Evolutionary conservation across 352 stramenopile species (phyloP).

Genomic region (Phytopythium delawarense): DNA sequence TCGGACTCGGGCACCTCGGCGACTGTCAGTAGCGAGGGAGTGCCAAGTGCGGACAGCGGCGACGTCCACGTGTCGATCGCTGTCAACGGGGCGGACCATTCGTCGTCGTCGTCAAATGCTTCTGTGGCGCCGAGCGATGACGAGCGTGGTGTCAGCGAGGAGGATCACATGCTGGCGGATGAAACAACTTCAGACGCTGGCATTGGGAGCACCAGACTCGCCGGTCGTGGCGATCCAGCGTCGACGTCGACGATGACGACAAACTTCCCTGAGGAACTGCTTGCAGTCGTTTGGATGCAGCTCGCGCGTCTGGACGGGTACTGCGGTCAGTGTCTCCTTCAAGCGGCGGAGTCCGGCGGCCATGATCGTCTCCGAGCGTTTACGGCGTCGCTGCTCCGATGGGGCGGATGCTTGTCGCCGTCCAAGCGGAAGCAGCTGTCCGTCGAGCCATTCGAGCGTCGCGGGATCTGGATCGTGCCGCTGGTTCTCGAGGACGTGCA

Average conservation of each 20-base stretch:
- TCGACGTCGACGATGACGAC: slow-evolving; percentile 9
- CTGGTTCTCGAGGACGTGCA: slow-evolving; percentile 55
- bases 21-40: neutral
- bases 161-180: slow-evolving; percentile 21
- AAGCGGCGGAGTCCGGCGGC: slow-evolving; percentile 67
- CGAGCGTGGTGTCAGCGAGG: slow-evolving; percentile 9
- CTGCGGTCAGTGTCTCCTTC: slow-evolving; percentile 74
- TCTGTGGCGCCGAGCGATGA: slow-evolving; percentile 10
- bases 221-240: neutral
- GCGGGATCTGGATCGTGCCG: slow-evolving; percentile 63
- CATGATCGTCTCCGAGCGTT: slow-evolving; percentile 82
- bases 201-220: neutral
- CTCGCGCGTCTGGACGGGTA: slow-evolving; percentile 76
- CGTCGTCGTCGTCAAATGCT: slow-evolving; percentile 1
- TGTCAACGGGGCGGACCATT: slow-evolving; percentile 10
- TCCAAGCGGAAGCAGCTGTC: slow-evolving; percentile 29
- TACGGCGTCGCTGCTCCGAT: slow-evolving; percentile 67
- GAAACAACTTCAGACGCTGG: slow-evolving; percentile 4
- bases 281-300: slow-evolving; percentile 82
- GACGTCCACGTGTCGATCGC: slow-evolving; percentile 23
- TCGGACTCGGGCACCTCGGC: neutral
- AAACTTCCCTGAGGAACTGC: slow-evolving; percentile 56
- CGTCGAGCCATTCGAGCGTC: slow-evolving; percentile 60
- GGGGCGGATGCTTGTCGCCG: slow-evolving; percentile 51
- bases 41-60: neutral